Conservation (phyloP, 805 yeast genomes). For the Komagataella pseudopastoris region DNA sequence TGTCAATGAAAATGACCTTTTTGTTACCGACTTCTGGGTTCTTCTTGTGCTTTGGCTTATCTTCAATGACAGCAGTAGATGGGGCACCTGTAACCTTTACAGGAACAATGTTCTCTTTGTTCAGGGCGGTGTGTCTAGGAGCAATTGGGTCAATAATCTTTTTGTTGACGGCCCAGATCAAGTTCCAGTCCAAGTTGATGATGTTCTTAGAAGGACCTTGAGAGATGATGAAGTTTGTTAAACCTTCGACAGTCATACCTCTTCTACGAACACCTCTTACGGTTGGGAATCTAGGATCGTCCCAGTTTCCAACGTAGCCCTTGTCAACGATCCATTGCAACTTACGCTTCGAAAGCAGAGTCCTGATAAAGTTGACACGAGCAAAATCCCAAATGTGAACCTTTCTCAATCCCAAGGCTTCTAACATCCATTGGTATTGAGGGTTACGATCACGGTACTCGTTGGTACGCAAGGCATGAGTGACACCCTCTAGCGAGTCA, state of each 20-base stretch:
- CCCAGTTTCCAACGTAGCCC: constrained; percentile 83
- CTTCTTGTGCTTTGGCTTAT: constrained; percentile 89
- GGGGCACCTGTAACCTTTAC: constrained; percentile 64
- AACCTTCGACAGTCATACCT: constrained; percentile 98
- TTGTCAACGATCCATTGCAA: constrained; percentile 98
- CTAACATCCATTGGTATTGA: constrained; percentile 93
- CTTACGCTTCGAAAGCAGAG: constrained; percentile 91
- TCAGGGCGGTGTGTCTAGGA: constrained; percentile 86
- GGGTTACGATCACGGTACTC: constrained; percentile 99
- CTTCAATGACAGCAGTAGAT: constrained; percentile 43
- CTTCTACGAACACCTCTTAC: constrained; percentile 98
- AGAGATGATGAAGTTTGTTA: constrained; percentile 81
- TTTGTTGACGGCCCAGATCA: constrained; percentile 96
- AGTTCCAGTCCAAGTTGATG: constrained; percentile 93
- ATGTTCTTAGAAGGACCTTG: constrained; percentile 98
- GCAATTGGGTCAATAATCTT: constrained; percentile 95
- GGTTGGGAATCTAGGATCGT: constrained; percentile 99
- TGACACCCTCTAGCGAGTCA: constrained; percentile 91
- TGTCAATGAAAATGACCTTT: constrained; percentile 52
- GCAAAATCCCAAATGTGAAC: constrained; percentile 98
- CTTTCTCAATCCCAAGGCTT: constrained; percentile 70
- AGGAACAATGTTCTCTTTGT: constrained; percentile 48
- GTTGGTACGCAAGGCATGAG: constrained; percentile 94
- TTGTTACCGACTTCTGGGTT: constrained; percentile 83
- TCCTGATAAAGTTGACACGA: constrained; percentile 92